Conservation (phyloP, 176 grass and related monocot species). For the maize (Zea mays) region DNA sequence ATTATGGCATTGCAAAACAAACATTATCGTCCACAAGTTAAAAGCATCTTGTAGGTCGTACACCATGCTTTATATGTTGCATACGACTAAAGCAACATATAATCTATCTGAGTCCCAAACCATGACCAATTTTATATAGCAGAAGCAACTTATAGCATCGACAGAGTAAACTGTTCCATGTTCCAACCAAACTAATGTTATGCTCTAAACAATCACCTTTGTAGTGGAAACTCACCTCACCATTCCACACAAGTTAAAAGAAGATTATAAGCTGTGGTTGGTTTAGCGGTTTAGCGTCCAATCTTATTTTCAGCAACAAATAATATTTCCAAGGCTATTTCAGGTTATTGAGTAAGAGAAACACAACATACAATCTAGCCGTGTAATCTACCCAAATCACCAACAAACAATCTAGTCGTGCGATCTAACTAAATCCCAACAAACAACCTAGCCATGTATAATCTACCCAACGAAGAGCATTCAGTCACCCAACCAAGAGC, state of each 20-base stretch:
- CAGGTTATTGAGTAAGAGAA: neutral
- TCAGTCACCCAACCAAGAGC: neutral
- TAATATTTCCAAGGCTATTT: neutral
- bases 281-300: neutral
- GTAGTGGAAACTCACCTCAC: neutral
- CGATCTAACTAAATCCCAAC: no score
- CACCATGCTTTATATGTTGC: neutral
- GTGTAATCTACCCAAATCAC: neutral
- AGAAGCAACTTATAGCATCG: neutral
- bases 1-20: neutral
- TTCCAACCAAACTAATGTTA: neutral
- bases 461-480: no score
- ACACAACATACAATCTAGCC: neutral
- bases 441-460: no score
- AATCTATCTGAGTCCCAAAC: neutral
- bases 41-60: neutral
- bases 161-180: neutral
- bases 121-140: neutral
- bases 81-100: neutral
- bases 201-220: neutral
- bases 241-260: neutral
- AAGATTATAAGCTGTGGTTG: neutral
- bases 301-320: neutral
- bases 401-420: neutral
- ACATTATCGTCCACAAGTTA: neutral